phyloP scores from a whole-genome alignment of 805 yeast genomes.

The Kazachstania viticola region DNA sequence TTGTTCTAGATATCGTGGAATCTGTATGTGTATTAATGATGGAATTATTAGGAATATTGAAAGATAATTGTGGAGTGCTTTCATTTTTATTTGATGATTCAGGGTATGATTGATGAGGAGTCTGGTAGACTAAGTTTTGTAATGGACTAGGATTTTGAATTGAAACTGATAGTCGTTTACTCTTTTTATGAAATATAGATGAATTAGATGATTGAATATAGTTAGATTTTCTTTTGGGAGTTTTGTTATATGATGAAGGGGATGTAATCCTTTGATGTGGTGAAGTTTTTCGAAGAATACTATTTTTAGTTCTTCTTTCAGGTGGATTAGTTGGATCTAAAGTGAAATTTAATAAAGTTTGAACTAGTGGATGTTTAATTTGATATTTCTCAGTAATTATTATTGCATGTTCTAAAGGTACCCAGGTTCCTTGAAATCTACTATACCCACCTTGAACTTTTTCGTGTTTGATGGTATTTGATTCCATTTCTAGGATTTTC shows the following conservation, averaged over 20 bases:
- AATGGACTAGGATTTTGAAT: conserved; percentile 25
- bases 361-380: conserved; percentile 39
- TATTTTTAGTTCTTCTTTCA: conserved; percentile 30
- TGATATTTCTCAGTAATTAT: conserved; percentile 43
- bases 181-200: conserved; percentile 1
- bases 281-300: conserved; percentile 22
- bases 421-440: conserved; percentile 79
- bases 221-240: conserved; percentile 19
- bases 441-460: conserved; percentile 83
- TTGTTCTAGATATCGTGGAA: conserved; percentile 8
- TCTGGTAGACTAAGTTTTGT: conserved; percentile 24
- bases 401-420: conserved; percentile 55
- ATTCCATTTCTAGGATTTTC: conserved; percentile 62
- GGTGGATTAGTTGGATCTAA: conserved; percentile 37
- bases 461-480: conserved; percentile 58
- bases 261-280: conserved; percentile 25
- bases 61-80: too few species aligned
- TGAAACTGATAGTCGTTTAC: conserved; percentile 4
- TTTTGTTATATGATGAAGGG: conserved; percentile 27
- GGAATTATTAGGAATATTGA: conserved; percentile 1
- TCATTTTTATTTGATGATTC: too few species aligned
- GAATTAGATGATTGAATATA: conserved; percentile 2
- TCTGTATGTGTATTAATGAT: conserved; percentile 3
- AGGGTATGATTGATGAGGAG: conserved; percentile 23
- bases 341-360: conserved; percentile 41